Conservation (phyloP, 768 basidiomycete species). For the Pisolithus albus region DNA sequence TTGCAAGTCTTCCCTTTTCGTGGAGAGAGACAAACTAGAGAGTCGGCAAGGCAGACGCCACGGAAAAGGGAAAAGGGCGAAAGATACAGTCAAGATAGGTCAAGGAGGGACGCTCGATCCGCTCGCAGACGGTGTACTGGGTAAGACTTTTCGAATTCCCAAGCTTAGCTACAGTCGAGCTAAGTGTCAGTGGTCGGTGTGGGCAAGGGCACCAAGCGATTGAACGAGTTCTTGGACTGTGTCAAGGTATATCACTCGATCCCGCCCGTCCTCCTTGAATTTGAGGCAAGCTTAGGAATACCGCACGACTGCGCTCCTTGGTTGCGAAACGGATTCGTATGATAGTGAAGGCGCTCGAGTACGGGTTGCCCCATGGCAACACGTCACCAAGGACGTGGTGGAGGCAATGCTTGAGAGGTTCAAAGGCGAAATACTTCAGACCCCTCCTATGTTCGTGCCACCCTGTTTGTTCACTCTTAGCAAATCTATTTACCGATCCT, state of each 20-base stretch:
- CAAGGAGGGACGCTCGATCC: slow-evolving; percentile 97
- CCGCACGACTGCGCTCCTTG: slow-evolving; percentile 80
- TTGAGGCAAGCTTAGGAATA: slow-evolving; percentile 62
- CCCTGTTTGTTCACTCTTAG: not conserved
- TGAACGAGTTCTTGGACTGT: slow-evolving; percentile 79
- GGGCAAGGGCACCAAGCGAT: slow-evolving; percentile 83
- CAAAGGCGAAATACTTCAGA: slow-evolving; percentile 81
- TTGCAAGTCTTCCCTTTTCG: slow-evolving; percentile 69
- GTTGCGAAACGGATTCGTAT: slow-evolving; percentile 92
- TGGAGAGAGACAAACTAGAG: slow-evolving; percentile 49
- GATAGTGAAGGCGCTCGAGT: slow-evolving; percentile 86
- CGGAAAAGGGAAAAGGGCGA: slow-evolving; percentile 30
- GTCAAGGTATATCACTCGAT: slow-evolving; percentile 57
- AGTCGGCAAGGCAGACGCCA: slow-evolving; percentile 43
- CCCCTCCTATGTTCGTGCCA: slow-evolving; percentile 76
- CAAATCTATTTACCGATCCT: slow-evolving; percentile 3
- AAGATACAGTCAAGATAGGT: slow-evolving; percentile 68
- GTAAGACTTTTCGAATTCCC: slow-evolving; percentile 35
- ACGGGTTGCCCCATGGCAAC: slow-evolving; percentile 69
- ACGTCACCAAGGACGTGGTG: slow-evolving; percentile 74
- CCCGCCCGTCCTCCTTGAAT: slow-evolving; percentile 8
- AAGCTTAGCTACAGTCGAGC: slow-evolving; percentile 3
- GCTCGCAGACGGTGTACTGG: slow-evolving; percentile 89
- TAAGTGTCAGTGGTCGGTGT: slow-evolving; percentile 69
- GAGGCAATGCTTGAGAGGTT: slow-evolving; percentile 66